A percentile compares a stretch with the other conserved stretches of the same genome.
These are phyloP conservation scores for Aspergillus bertholletiae DNA, from an alignment of 495 filamentous ascomycete genomes.

Conservation along the genomic window DNA sequence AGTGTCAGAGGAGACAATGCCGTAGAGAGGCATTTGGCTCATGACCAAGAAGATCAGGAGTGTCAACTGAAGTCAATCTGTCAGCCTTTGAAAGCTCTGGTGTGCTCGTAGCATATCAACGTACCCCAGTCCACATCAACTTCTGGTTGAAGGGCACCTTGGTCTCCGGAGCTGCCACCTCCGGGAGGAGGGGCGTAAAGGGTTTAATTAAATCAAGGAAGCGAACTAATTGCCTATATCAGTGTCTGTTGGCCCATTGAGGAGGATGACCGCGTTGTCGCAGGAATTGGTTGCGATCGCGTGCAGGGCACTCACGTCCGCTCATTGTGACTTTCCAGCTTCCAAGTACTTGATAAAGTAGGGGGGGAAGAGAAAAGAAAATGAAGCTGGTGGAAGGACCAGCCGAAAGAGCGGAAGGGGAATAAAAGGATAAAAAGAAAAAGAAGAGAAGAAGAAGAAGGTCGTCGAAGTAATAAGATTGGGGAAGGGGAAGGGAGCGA, in stretches of 20 bases:
- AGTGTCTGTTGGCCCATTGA: slow-evolving; percentile 28
- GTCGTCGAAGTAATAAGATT: slow-evolving; percentile 27
- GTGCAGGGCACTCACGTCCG: slow-evolving; percentile 42
- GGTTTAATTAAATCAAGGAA: slow-evolving; percentile 99
- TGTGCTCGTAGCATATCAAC: slow-evolving; percentile 22
- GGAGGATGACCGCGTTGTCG: slow-evolving; percentile 21
- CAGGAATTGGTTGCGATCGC: slow-evolving; percentile 33
- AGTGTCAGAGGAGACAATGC: slow-evolving; percentile 93
- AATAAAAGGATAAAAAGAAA: slow-evolving; percentile 40
- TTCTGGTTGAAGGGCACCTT: slow-evolving; percentile 98
- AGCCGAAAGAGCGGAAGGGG: slow-evolving; percentile 45
- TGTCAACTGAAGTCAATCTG: slow-evolving; percentile 59
- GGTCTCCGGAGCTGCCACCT: slow-evolving; percentile 94
- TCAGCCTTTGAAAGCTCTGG: slow-evolving; percentile 30
- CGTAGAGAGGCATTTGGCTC: slow-evolving; percentile 98
- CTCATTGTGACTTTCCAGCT: slow-evolving; percentile 41
- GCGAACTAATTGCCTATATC: slow-evolving; percentile 62
- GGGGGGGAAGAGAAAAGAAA: slow-evolving; percentile 9
- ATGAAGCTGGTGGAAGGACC: slow-evolving; percentile 54
- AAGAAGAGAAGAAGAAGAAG: slow-evolving; percentile 30
- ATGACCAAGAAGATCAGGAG: slow-evolving; percentile 99
- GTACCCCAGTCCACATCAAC: slow-evolving; percentile 96
- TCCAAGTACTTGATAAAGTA: slow-evolving; percentile 26
- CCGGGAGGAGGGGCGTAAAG: slow-evolving; percentile 97
- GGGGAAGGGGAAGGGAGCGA: slow-evolving; percentile 31